Evolutionary conservation across 2,329 filamentous ascomycete species (phyloP).

Genomic region (Colletotrichum godetiae): DNA sequence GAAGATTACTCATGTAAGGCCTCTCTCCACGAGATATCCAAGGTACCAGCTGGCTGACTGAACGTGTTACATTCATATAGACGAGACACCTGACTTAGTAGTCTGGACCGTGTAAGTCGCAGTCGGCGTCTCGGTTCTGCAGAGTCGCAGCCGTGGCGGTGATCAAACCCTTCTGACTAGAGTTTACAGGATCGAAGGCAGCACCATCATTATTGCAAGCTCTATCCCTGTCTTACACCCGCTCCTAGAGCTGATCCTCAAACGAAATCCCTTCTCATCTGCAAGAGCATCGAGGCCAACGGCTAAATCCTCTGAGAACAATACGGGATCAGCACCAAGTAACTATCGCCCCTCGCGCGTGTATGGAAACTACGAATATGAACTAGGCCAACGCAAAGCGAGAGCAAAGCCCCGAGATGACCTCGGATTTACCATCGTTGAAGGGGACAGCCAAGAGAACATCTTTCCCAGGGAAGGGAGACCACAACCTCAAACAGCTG

Average conservation of each 20-base stretch:
- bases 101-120: constrained; percentile 56
- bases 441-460: constrained; percentile 34
- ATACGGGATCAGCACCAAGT: neutral
- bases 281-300: constrained; percentile 8
- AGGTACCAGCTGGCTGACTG: neutral
- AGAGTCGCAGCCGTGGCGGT: neutral
- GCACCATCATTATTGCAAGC: constrained; percentile 48
- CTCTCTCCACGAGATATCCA: neutral
- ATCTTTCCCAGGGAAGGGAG: constrained; percentile 3
- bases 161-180: neutral
- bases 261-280: constrained; percentile 17
- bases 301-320: neutral
- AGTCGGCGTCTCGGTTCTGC: neutral
- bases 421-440: constrained; percentile 34
- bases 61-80: constrained; percentile 24
- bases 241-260: constrained; percentile 33
- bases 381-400: constrained; percentile 32
- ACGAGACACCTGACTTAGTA: constrained; percentile 52
- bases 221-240: constrained; percentile 49
- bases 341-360: neutral
- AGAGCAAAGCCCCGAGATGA: constrained; percentile 25
- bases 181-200: constrained; percentile 44
- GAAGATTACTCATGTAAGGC: constrained; percentile 40
- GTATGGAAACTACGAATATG: neutral
- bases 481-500: neutral